phyloP scores from a whole-genome alignment of 345 rosid species.

The Salix purpurea region DNA sequence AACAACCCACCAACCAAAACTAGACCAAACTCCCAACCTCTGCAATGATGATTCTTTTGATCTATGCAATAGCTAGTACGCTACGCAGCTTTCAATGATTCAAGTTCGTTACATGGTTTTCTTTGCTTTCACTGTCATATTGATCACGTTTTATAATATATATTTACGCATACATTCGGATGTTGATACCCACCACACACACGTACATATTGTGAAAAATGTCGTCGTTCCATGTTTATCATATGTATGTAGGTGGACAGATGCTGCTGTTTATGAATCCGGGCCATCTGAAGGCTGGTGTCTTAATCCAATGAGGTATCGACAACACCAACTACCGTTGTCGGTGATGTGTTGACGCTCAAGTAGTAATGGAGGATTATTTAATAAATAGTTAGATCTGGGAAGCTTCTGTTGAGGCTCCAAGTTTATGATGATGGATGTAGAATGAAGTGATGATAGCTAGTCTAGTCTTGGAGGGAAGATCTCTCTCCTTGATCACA shows the following conservation, averaged over 20 bases:
- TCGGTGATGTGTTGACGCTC: not conserved
- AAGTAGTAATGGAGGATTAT: not conserved
- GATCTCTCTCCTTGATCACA: not conserved
- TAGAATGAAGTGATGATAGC: not conserved
- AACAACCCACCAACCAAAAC: not conserved
- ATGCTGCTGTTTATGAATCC: not conserved
- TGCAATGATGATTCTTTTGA: constrained; percentile 16
- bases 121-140: not conserved
- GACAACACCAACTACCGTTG: not conserved
- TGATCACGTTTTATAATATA: not conserved
- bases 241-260: not conserved
- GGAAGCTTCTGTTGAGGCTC: not conserved
- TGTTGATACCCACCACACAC: not conserved
- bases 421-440: not conserved
- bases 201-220: not conserved
- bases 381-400: not conserved
- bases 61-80: not conserved
- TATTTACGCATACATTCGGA: not conserved
- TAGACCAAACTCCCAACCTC: constrained; percentile 8
- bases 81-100: constrained; percentile 15
- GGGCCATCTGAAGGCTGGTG: not conserved
- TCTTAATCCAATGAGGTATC: not conserved
- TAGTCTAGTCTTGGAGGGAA: too few relatives aligned
- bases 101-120: constrained; percentile 20
- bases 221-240: not conserved